phyloP scores from a whole-genome alignment of 805 yeast species.

The Clavispora fructus region DNA sequence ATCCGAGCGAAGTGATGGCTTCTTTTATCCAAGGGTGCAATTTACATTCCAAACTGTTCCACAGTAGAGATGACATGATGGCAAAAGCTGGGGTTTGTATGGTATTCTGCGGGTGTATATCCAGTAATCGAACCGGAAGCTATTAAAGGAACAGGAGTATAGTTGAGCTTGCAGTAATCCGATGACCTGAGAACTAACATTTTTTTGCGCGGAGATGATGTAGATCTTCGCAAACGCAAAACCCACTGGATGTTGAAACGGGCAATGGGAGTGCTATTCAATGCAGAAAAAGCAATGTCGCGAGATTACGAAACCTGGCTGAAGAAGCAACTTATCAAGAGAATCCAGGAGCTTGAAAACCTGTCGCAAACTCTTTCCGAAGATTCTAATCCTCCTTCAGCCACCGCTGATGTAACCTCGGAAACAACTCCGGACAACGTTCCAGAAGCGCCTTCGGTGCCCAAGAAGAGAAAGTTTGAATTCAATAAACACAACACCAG shows the following conservation, averaged over 20 bases:
- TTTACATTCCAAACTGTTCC: slow-evolving; percentile 52
- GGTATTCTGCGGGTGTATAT: background rate
- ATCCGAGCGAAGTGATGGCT: slow-evolving; percentile 73
- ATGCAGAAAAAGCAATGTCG: slow-evolving; percentile 12
- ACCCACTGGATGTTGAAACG: slow-evolving; percentile 21
- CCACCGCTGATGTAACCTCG: background rate
- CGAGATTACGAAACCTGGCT: slow-evolving; percentile 56
- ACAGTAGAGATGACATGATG: slow-evolving; percentile 40
- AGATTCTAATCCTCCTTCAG: background rate
- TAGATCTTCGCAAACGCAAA: background rate
- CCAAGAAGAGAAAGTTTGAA: slow-evolving; percentile 44
- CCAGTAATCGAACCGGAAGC: background rate
- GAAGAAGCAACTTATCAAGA: slow-evolving; percentile 55
- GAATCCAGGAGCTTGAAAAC: slow-evolving; percentile 53
- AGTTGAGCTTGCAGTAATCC: background rate
- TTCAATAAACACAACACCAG: slow-evolving; percentile 60
- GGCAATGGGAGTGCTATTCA: slow-evolving; percentile 17
- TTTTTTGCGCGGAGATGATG: slow-evolving; percentile 2
- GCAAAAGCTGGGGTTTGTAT: slow-evolving; percentile 14
- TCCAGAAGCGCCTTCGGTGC: background rate
- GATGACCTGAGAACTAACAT: background rate
- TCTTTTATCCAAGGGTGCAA: slow-evolving; percentile 67
- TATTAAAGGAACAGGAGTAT: background rate
- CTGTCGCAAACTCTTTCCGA: background rate
- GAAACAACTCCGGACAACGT: background rate